Evolutionary conservation across 2,329 filamentous ascomycete species (phyloP), one percentile per base, ranked within the genome.

Genomic region (Akanthomyces dipterigenus): DNA sequence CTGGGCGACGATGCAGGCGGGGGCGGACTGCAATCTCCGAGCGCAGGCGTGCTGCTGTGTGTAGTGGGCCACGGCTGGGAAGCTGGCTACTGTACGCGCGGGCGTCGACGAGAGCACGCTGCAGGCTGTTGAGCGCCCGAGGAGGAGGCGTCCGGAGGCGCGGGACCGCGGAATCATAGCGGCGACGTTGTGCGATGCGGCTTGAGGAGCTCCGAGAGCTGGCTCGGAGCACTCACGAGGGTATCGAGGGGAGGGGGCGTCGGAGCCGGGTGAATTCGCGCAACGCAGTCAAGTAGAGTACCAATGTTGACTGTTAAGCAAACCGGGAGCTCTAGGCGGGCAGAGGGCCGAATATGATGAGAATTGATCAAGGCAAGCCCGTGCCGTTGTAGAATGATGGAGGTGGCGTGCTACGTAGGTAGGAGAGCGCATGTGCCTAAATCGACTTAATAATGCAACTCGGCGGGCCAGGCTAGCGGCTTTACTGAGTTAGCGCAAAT

Each of bases 141-240:
- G 70, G 26, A 75, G 64, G 60, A 76, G 67, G 60, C 73, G 74
- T 63, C 76, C 74, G 22, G 75, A 72, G 60, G 75, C 69, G 68
- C 73, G 74, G 60, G 75, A 74, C 63, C 75, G 72, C 50, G 75
- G 73, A 62, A 78, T 77, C 76, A 78, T 78, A 68, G 63, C 67
- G 42, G 63, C 55, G 62, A 55, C 60, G 62, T 59, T 58, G 28
- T 62, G 55, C 18, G 31, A 43, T 40, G 40, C 36, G 28, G 31
- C 5, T 53, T 42, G 40, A 54, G 22, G 54, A 62, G 60, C 60
- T 62, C 60, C 60, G 54, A 62, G 60, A 51, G 60, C 53, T 46
- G 48, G 40, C 55, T 62, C 60, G 60, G 60, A 62, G 60, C 54
- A 62, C 55, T 42, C 56, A 26, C 28, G 22, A 45, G 45, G 24